phyloP scores from a whole-genome alignment of 441 rosid species.

The Adansonia gregorii region DNA sequence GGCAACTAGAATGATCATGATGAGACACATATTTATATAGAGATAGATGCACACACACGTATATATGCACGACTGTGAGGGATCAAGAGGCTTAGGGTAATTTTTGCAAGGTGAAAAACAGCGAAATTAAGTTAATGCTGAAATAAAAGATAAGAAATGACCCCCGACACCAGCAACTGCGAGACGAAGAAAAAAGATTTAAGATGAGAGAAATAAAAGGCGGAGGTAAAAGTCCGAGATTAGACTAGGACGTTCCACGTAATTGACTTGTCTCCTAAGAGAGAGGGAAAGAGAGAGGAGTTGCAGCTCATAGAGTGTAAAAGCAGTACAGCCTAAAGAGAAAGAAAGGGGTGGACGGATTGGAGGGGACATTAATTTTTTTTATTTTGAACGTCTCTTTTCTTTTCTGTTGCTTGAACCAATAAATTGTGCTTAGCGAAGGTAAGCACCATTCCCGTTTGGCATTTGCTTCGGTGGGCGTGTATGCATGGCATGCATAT shows the following conservation, averaged over 20 bases:
- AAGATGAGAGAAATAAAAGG: neutral
- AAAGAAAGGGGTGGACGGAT: too few relatives aligned
- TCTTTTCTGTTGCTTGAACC: conserved; percentile 21
- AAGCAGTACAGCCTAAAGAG: too few relatives aligned
- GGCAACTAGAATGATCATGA: conserved; percentile 4
- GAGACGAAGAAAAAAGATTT: neutral
- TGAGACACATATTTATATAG: conserved; percentile 20
- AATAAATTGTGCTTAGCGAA: neutral
- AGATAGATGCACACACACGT: neutral
- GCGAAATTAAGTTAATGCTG: neutral
- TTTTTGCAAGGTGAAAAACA: neutral
- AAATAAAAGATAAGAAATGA: conserved; percentile 33
- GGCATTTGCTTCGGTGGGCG: conserved; percentile 29
- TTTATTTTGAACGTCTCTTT: conserved; percentile 11
- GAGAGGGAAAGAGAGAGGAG: neutral
- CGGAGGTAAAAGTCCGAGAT: conserved; percentile 33
- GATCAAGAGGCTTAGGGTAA: neutral
- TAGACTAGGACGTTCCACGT: conserved; percentile 27
- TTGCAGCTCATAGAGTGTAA: too few relatives aligned
- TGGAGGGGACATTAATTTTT: conserved; percentile 19
- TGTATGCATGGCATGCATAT: neutral
- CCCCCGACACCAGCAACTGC: neutral
- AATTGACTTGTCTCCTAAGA: too few relatives aligned
- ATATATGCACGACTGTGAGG: neutral
- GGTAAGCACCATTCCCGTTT: neutral